phyloP scores from a whole-genome alignment of 2,329 filamentous ascomycete species.

The Fusarium sp. region DNA sequence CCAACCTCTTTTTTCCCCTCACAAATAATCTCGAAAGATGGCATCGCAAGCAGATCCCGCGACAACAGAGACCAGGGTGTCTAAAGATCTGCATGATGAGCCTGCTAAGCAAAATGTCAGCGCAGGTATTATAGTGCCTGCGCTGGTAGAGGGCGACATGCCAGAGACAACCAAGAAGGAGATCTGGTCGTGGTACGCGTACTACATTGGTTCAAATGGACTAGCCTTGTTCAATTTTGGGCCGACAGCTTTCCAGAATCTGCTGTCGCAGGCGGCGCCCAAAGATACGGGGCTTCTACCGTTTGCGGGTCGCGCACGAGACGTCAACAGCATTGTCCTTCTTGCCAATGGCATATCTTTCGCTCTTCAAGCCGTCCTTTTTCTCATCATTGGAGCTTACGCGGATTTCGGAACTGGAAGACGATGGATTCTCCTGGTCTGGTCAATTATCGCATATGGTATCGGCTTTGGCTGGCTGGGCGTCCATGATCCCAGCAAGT shows the following conservation, averaged over 20 bases:
- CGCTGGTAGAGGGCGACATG: constrained; percentile 22
- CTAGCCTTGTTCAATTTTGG: constrained; percentile 71
- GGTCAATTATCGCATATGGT: constrained; percentile 69
- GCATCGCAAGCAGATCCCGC: not conserved
- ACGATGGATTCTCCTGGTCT: constrained; percentile 69
- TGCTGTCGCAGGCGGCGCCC: constrained; percentile 69
- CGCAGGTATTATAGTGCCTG: constrained; percentile 19
- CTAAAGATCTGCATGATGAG: constrained; percentile 4
- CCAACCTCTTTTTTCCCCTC: not conserved
- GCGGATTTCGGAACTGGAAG: constrained; percentile 73
- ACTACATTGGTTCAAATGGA: constrained; percentile 75
- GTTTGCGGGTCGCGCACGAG: constrained; percentile 66
- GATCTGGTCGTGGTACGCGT: constrained; percentile 49
- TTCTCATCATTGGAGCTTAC: constrained; percentile 62
- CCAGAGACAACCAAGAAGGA: constrained; percentile 31
- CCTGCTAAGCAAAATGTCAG: not conserved
- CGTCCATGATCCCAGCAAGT: constrained; percentile 67
- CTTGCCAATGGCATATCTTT: constrained; percentile 75
- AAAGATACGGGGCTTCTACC: constrained; percentile 59
- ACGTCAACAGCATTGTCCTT: constrained; percentile 73
- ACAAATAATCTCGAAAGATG: not conserved
- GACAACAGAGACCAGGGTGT: not conserved
- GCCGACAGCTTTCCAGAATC: constrained; percentile 71
- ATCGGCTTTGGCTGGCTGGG: constrained; percentile 75
- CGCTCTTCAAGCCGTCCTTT: constrained; percentile 69